These are phyloP conservation scores for Pachyrhizus erosus DNA, from an alignment of 306 rosid genomes.

Conservation along the genomic window DNA sequence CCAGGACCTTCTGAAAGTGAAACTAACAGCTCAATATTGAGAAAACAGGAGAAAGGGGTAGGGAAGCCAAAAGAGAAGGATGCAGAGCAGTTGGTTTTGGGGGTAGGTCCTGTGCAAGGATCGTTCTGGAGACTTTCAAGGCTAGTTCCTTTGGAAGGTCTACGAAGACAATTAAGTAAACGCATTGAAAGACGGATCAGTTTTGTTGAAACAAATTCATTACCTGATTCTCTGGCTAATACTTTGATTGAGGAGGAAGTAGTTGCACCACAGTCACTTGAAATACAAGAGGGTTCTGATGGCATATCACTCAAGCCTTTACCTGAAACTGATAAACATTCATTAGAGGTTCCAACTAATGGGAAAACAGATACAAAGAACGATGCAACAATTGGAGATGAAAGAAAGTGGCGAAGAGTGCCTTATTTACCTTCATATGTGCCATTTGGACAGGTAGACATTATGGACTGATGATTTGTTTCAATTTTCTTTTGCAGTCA, in stretches of 20 bases:
- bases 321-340: conserved; percentile 58
- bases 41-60: conserved; percentile 59
- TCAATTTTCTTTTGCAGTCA: conserved; percentile 14
- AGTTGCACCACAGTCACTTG: conserved; percentile 84
- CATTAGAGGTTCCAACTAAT: conserved; percentile 51
- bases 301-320: conserved; percentile 94
- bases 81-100: conserved; percentile 86
- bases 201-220: conserved; percentile 55
- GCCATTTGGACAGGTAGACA: conserved; percentile 90
- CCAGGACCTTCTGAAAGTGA: conserved; percentile 53
- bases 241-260: conserved; percentile 73
- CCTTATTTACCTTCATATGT: conserved; percentile 97
- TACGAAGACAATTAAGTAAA: conserved; percentile 69
- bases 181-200: conserved; percentile 52
- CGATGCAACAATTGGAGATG: conserved; percentile 53
- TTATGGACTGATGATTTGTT: conserved; percentile 12
- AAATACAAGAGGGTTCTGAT: conserved; percentile 91
- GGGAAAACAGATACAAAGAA: conserved; percentile 60
- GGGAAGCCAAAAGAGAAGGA: conserved; percentile 63
- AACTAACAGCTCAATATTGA: conserved; percentile 47
- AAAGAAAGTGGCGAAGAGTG: conserved; percentile 72
- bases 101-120: conserved; percentile 91
- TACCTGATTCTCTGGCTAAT: conserved; percentile 60
- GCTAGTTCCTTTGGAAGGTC: conserved; percentile 89
- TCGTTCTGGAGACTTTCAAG: conserved; percentile 94